Conservation (phyloP, 2,329 filamentous ascomycete genomes). For the Beauveria scarabaeidicola region DNA sequence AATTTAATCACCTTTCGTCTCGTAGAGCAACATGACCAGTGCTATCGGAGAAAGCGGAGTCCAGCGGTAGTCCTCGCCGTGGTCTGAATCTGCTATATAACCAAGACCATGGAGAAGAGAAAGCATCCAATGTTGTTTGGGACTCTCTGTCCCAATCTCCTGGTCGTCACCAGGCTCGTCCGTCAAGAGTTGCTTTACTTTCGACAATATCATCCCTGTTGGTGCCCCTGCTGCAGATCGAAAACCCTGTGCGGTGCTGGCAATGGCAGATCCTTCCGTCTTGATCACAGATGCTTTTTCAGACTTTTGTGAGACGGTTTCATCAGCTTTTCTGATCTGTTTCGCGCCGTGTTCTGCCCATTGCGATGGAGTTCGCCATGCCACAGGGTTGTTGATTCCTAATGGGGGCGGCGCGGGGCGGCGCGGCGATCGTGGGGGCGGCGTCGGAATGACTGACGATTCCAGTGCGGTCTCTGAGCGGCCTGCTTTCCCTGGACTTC, state of each 20-base stretch:
- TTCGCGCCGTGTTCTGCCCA: not conserved
- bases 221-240: constrained; percentile 11
- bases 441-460: not conserved
- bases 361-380: constrained; percentile 10
- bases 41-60: not conserved
- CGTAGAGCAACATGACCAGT: constrained; percentile 5
- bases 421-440: constrained; percentile 14
- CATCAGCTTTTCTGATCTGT: not conserved
- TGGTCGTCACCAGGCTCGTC: constrained; percentile 31
- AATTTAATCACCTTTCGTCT: constrained; percentile 1
- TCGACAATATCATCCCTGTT: constrained; percentile 13
- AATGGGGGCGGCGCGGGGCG: not conserved
- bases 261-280: not conserved
- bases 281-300: not conserved
- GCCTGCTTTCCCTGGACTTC: not conserved
- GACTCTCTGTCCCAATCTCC: constrained; percentile 42
- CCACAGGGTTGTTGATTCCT: constrained; percentile 10
- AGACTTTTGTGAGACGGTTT: not conserved
- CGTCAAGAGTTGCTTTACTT: constrained; percentile 12
- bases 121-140: constrained; percentile 55
- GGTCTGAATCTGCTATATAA: not conserved
- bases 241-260: not conserved
- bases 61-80: not conserved
- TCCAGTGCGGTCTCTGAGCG: not conserved
- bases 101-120: constrained; percentile 44